Base-by-base conservation (phyloP, 1,284 basidiomycete genomes). In the Phellinidium pouzarii region DNA sequence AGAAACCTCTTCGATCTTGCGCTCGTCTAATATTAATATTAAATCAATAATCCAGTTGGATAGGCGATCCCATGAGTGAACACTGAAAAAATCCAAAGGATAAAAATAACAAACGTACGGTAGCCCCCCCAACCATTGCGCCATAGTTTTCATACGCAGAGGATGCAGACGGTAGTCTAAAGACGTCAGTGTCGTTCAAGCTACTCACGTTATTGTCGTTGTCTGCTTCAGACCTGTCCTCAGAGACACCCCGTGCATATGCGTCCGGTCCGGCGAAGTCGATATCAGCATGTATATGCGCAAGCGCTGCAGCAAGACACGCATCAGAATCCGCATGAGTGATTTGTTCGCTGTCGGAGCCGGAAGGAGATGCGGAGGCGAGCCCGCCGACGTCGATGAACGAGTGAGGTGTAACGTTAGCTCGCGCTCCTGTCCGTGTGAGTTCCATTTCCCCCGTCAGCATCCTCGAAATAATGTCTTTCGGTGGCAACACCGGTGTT, bases 1-100 rank as follows among this genome's bases (percentile, higher is more conserved):
- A 53, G 52, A 17, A 46, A 48, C 12, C 52, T 36, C 19, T 34
- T 53, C 14, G 38, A 25, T 14, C 46, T 44, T 26, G 34, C 37
- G 26, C 14, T 19, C 14, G 37, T 17, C 38, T 50, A 12, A 3
- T 2, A 43, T 42, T 25, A 17, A 12, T 23, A 25, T 11, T 23
- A 23, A 23, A 43, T 26, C 19, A 43, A 20, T 43, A 20, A 12
- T 12, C 19, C 19, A 25, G 17, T 11, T 40, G 8, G 29, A 7
- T 31, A 6, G 12, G 29, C 29, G n/a, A n/a, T n/a, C n/a, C n/a
- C n/a, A n/a, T n/a, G n/a, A n/a, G n/a, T n/a, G n/a, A n/a, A n/a
- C n/a, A n/a, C n/a, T n/a, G n/a, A n/a, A n/a, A n/a, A n/a, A n/a
- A n/a, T n/a, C n/a, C n/a, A n/a, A n/a, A n/a, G 7, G 14, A 34